Conservation (phyloP, 352 stramenopile species). For the Phytopythium mirpurense region DNA sequence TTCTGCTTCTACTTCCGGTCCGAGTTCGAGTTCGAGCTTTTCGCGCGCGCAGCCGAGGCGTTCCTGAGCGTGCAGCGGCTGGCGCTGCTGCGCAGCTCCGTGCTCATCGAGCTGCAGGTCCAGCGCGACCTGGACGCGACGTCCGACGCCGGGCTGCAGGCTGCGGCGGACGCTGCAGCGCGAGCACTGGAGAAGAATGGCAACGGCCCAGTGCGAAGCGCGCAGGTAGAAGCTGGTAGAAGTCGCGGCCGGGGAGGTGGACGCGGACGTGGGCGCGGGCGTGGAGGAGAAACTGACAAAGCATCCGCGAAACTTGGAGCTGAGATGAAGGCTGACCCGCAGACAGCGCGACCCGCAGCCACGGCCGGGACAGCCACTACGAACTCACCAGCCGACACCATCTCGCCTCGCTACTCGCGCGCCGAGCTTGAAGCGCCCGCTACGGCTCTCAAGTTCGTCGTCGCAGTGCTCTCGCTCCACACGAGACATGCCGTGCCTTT, state of each 20-base stretch:
- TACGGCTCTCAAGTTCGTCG: background rate
- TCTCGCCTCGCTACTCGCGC: slow-evolving; percentile 1
- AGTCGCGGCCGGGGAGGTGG: background rate
- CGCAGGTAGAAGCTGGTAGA: background rate
- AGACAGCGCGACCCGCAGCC: background rate
- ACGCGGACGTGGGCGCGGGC: background rate
- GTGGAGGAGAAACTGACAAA: too few relatives aligned
- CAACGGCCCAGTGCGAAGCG: background rate
- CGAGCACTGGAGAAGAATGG: background rate
- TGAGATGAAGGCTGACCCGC: slow-evolving; percentile 1
- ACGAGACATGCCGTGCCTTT: too few relatives aligned
- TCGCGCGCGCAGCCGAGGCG: slow-evolving; percentile 29
- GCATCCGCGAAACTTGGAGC: background rate
- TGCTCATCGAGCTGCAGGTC: slow-evolving; percentile 55
- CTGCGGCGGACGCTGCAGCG: background rate
- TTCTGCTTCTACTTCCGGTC: slow-evolving; percentile 68
- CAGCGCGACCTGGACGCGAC: slow-evolving; percentile 16
- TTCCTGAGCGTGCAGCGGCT: slow-evolving; percentile 36
- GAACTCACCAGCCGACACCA: too few relatives aligned
- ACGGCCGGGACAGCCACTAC: background rate
- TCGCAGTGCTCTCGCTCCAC: too few relatives aligned
- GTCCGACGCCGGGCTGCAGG: slow-evolving; percentile 10
- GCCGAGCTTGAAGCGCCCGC: slow-evolving; percentile 2
- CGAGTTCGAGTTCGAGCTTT: slow-evolving; percentile 47
- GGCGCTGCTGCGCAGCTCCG: slow-evolving; percentile 40